phyloP scores from a whole-genome alignment of 1,284 basidiomycete genomes.

The Coniferiporia sulphurascens region DNA sequence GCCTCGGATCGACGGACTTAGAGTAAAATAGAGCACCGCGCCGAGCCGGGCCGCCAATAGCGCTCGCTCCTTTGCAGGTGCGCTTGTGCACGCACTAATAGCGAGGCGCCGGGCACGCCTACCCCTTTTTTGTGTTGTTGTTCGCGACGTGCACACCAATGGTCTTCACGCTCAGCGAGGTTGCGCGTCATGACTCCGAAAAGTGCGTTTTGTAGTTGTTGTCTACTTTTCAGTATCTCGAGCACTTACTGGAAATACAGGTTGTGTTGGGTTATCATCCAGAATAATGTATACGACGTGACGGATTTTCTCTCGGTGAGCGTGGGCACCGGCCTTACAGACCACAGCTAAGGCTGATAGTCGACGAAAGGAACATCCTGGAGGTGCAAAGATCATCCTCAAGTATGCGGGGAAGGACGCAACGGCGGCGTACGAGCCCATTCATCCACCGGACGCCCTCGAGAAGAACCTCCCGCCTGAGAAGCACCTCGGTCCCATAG shows the following conservation, averaged over 20 bases:
- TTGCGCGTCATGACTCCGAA: conserved; percentile 49
- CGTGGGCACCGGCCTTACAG: conserved; percentile 1
- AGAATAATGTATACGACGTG: conserved; percentile 75
- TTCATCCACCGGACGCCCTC: conserved; percentile 70
- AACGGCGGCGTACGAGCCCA: conserved; percentile 66
- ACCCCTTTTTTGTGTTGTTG: not conserved
- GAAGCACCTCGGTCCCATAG: conserved; percentile 70
- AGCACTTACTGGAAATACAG: conserved; percentile 1
- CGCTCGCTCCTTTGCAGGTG: not conserved
- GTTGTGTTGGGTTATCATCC: conserved; percentile 88
- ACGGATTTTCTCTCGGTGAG: conserved; percentile 75
- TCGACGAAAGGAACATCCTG: conserved; percentile 66
- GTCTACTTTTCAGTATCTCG: not conserved
- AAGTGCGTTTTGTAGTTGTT: conserved; percentile 33
- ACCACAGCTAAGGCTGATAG: not conserved
- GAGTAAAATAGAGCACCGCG: not conserved
- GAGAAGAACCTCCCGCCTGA: conserved; percentile 60
- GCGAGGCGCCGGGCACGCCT: not conserved
- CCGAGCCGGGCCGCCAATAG: not conserved
- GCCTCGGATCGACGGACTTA: not conserved
- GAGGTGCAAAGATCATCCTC: conserved; percentile 72
- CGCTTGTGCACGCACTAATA: not conserved
- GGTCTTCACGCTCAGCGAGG: conserved; percentile 35
- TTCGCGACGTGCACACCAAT: not conserved
- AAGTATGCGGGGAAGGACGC: conserved; percentile 79